These are phyloP conservation scores for Chara braunii DNA, from an alignment of 139 green algal species.

Conservation along the genomic window DNA sequence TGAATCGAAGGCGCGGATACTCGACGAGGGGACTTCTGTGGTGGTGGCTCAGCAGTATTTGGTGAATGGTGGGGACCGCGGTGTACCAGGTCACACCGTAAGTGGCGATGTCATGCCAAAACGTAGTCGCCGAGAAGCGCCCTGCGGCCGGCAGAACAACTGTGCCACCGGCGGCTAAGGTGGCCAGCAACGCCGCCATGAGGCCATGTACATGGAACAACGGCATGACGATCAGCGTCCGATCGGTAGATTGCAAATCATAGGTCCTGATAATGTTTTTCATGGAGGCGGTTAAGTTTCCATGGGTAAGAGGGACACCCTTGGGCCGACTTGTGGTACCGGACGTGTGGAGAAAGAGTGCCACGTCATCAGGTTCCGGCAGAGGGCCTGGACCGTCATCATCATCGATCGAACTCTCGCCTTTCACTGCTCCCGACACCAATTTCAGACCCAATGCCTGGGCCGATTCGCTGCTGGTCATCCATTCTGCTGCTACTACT, in stretches of 20 bases:
- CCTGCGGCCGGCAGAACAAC: slow-evolving; percentile 56
- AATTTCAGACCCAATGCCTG: too few relatives aligned
- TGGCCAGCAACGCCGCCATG: slow-evolving; percentile 66
- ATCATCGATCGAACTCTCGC: too few relatives aligned
- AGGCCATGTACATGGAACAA: slow-evolving; percentile 89
- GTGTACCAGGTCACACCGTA: slow-evolving; percentile 75
- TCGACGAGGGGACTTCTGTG: not conserved
- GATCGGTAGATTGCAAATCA: slow-evolving; percentile 55
- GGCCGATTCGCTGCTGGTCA: not conserved
- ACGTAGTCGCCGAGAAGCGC: slow-evolving; percentile 57
- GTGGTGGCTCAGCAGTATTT: slow-evolving; percentile 53
- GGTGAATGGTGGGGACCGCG: slow-evolving; percentile 80
- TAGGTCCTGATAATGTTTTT: slow-evolving; percentile 70
- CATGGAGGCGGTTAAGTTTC: slow-evolving; percentile 63
- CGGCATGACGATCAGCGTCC: slow-evolving; percentile 56
- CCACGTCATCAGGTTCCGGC: slow-evolving; percentile 1
- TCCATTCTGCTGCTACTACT: not conserved
- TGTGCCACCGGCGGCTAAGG: slow-evolving; percentile 51
- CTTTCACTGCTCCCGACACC: too few relatives aligned
- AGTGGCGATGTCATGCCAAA: slow-evolving; percentile 59
- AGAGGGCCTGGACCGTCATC: not conserved
- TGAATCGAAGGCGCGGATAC: slow-evolving; percentile 61
- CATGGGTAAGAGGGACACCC: slow-evolving; percentile 71
- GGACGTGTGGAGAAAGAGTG: slow-evolving; percentile 77
- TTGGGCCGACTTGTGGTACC: slow-evolving; percentile 77